Conservation (phyloP, 495 filamentous ascomycete species). For the Xylaria palmicola region DNA sequence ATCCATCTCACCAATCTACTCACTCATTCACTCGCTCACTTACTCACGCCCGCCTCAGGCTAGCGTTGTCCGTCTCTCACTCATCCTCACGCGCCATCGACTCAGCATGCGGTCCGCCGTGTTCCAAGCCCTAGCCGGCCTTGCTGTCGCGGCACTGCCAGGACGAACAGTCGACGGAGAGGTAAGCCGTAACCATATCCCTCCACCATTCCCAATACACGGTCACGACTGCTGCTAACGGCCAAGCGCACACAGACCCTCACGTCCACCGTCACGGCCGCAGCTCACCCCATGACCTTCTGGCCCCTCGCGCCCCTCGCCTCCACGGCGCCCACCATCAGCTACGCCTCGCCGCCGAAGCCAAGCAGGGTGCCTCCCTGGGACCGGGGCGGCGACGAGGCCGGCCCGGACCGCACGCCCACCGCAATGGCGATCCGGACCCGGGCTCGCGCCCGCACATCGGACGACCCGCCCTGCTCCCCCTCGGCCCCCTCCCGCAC, state of each 20-base stretch:
- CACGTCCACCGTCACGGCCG: constrained; percentile 25
- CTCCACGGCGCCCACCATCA: constrained; percentile 20
- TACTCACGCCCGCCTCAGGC: neutral
- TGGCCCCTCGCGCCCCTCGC: constrained; percentile 19
- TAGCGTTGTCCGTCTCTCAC: neutral
- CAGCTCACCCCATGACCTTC: constrained; percentile 27
- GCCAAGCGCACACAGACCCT: neutral
- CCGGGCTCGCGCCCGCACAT: too few relatives aligned
- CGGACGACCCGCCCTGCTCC: too few relatives aligned
- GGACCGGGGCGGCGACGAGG: neutral
- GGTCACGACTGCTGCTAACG: neutral
- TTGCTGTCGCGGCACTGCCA: neutral
- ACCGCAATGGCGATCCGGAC: neutral
- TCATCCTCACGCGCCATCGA: neutral
- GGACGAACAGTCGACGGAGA: neutral
- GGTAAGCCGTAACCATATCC: neutral
- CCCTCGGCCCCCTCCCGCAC: neutral
- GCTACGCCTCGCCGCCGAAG: constrained; percentile 23
- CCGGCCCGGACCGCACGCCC: neutral
- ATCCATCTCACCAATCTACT: too few relatives aligned
- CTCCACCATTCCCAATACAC: neutral
- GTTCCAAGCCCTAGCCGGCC: neutral
- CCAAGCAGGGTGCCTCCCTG: constrained; percentile 24
- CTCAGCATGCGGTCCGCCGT: neutral
- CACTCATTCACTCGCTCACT: too few relatives aligned